Conservation (phyloP, 345 rosid genomes). For the Nephelium lappaceum region DNA sequence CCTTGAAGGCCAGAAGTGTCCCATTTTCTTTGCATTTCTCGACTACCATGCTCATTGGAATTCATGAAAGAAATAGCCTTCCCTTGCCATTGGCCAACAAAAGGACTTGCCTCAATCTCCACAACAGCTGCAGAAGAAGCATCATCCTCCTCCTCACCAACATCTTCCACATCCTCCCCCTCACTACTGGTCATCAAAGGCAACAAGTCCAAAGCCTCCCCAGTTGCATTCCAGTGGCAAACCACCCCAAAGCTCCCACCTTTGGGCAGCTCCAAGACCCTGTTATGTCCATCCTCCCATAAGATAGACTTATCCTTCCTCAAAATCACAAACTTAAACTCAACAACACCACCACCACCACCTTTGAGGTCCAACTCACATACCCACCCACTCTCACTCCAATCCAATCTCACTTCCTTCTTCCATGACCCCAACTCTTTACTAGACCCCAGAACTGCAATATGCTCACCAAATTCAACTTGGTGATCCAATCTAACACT, state of each 20-base stretch:
- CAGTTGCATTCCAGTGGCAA: conserved; percentile 73
- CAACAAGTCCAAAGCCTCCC: conserved; percentile 52
- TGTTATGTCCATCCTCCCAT: conserved; percentile 88
- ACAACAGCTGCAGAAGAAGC: conserved; percentile 34
- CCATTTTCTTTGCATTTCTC: conserved; percentile 69
- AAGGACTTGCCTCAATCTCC: conserved; percentile 64
- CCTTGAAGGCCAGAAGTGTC: conserved; percentile 79
- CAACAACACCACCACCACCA: conserved; percentile 53
- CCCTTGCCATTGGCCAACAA: conserved; percentile 95
- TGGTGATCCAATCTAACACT: conserved; percentile 69
- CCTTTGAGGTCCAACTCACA: conserved; percentile 62
- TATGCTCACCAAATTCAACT: conserved; percentile 77
- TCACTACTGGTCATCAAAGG: conserved; percentile 35
- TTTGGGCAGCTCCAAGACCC: conserved; percentile 59
- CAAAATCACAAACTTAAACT: conserved; percentile 68
- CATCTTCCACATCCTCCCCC: conserved; percentile 29
- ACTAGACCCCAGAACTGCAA: conserved; percentile 71
- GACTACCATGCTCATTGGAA: conserved; percentile 71
- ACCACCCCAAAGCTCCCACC: conserved; percentile 64
- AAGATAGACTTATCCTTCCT: conserved; percentile 49
- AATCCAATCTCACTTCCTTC: conserved; percentile 65
- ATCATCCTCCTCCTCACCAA: conserved; percentile 28
- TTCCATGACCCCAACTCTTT: conserved; percentile 92
- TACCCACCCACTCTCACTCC: conserved; percentile 91
- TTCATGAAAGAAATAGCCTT: conserved; percentile 70